Base-by-base conservation (phyloP, 2,329 filamentous ascomycete species). In the Beauveria sp. region DNA sequence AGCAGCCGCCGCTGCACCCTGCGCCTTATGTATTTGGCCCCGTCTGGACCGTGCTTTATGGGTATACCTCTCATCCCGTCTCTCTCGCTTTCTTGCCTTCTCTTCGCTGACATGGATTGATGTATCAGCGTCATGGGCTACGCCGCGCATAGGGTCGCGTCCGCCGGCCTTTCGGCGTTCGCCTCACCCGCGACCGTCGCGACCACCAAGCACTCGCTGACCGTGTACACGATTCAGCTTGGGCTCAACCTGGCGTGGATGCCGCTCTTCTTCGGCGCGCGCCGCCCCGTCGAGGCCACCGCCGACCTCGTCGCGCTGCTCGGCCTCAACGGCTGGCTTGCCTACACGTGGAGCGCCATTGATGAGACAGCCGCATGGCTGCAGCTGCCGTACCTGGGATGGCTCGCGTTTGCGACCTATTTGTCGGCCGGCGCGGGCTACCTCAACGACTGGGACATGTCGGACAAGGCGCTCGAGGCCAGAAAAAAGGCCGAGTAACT, bases 361-460 rank as follows among this genome's bases (percentile, higher is more conserved):
- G 93, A 97, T 72, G 73, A 79, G 22, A 80, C 86, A 8, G 86
- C 91, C 22, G 89, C 86, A 18, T 93, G 85, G 84, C 80, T 86
- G 66, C 81, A 96, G 74, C 82, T 84, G 26, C 93, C 93, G 0
- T 98, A 97, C 71, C 76, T 96, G 28, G 89, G 79, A 18, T 98
- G 93, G 93, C 76, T 97, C 67, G 79, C 86, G 58, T 97, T 96
- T 71, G 93, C 92, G 38, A 91, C 89, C 0, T 98, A 97, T 71
- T 78, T 98, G 58, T 91, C 86, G 68, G 85, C 84, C 1, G 86
- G 86, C 0, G 81, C 86, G 3, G 86, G 88, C 1, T 78, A 87
- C 65, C 72, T 91, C 73, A 92, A 91, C 71, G 74, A 78, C 54
- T 91, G 88, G 88, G 80, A 84, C 66, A 75, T 89, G 62, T 71